Percentiles rank a stretch among this genome's conserved stretches.
These are phyloP conservation scores for Alisma plantagoaquatica DNA, from an alignment of 106 monocot genomes.

Conservation along the genomic window DNA sequence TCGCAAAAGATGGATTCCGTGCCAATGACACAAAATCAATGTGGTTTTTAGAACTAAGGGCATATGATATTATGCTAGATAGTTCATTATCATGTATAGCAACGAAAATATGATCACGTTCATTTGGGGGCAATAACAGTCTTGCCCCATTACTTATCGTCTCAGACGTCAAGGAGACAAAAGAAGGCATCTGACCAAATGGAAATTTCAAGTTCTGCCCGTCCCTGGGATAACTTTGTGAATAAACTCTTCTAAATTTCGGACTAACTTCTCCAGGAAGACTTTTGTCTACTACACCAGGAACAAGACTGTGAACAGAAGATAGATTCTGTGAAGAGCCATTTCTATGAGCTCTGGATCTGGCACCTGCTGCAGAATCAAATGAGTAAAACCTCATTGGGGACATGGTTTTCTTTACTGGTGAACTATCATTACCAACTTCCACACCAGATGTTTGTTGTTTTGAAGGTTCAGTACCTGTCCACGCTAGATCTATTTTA, in stretches of 20 bases:
- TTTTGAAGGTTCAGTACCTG: constrained; percentile 20
- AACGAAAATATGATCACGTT: constrained; percentile 27
- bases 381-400: constrained; percentile 67
- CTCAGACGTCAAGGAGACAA: constrained; percentile 31
- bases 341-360: constrained; percentile 19
- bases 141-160: constrained; percentile 45
- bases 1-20: too few relatives aligned
- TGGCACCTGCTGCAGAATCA: constrained; percentile 41
- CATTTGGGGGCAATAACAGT: constrained; percentile 43
- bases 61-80: constrained; percentile 65
- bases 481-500: constrained; percentile 88
- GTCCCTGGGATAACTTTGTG: constrained; percentile 28
- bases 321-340: constrained; percentile 1
- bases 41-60: constrained; percentile 53
- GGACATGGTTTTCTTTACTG: constrained; percentile 26
- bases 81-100: constrained; percentile 82
- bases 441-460: constrained; percentile 2
- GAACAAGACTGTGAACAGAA: too few relatives aligned
- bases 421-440: constrained; percentile 19
- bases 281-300: not conserved
- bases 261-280: not conserved
- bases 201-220: constrained; percentile 33
- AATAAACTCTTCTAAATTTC: constrained; percentile 29
- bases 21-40: constrained; percentile 38
- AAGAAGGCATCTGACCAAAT: constrained; percentile 23